Base-by-base conservation (phyloP, 306 rosid species). In the Pachyrhizus erosus region DNA sequence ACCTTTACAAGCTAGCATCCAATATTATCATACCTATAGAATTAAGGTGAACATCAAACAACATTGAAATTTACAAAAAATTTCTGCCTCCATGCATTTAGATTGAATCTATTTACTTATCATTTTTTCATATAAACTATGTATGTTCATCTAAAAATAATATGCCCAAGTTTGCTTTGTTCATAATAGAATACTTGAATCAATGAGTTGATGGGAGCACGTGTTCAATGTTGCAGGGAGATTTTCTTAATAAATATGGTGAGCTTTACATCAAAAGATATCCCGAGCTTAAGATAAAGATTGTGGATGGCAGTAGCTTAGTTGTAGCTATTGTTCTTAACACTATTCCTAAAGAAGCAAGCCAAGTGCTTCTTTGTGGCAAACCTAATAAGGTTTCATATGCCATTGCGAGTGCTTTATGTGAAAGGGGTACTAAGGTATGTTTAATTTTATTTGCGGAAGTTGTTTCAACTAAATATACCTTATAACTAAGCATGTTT, bases 271-370 rank as follows among this genome's bases (percentile, higher is more conserved):
- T 88, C 1, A 48, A 76, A 7, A 91, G 76, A 54, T 62, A 88
- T 73, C 96, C 98, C 0, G 26, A 89, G 66, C 84, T 92, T 40
- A 90, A 85, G 77, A 57, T 88, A 9, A 94, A 82, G 80, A 78
- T 94, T 83, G 98, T 94, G 73, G 98, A 94, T 86, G 97, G 98
- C 0, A 91, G 94, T 34, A 89, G 92, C 82, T 83, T 94, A 37
- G 93, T 85, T 18, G 94, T 87, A 71, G 96, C 89, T 13, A 72
- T 87, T 40, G 84, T 92, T 27, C 86, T 92, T 7, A 86, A 91
- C 62, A 85, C 51, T 68, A 88, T 92, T 78, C 98, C 98, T 0
- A 86, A 85, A 77, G 86, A 83, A 31, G 76, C 91, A 31, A 80
- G 83, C 12, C 83, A 89, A 72, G 92, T 94, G 2, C 78, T 91